phyloP scores from a whole-genome alignment of 163 green algal genomes.

The Chlorella variabilis region DNA sequence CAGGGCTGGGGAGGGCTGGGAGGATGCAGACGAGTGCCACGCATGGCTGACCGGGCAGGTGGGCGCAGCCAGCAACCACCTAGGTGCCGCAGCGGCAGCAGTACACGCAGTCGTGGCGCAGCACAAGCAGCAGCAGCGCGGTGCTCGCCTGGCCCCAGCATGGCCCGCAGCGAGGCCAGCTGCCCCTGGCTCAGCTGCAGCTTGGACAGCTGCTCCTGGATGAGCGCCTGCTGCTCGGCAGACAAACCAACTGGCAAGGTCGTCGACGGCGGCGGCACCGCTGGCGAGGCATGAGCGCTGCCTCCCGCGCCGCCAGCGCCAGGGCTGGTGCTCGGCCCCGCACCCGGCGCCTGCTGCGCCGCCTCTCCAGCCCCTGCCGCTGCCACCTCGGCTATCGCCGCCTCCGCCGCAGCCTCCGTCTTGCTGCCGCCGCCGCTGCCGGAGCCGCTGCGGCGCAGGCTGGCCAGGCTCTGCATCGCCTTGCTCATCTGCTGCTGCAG shows the following conservation, averaged over 20 bases:
- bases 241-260: no score
- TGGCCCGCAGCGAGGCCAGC: constrained; percentile 1
- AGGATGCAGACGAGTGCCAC: not conserved
- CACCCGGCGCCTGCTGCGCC: not conserved
- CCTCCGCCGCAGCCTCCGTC: not conserved
- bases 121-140: no score
- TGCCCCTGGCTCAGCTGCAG: not conserved
- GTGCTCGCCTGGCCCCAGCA: not conserved
- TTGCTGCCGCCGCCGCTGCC: not conserved
- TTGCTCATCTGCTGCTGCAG: constrained; percentile 31
- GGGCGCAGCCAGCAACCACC: no score
- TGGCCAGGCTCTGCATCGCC: constrained; percentile 22
- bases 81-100: no score
- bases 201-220: not conserved
- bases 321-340: no score
- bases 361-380: not conserved
- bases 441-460: constrained; percentile 6
- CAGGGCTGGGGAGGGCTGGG: not conserved
- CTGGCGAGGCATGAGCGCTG: no score
- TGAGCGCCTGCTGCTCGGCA: not conserved
- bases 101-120: no score
- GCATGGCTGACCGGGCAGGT: no score
- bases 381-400: no score
- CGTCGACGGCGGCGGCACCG: no score
- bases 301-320: no score